Evolutionary conservation across 2,329 filamentous ascomycete genomes (phyloP).

Genomic region (Coniochaeta prunicola): DNA sequence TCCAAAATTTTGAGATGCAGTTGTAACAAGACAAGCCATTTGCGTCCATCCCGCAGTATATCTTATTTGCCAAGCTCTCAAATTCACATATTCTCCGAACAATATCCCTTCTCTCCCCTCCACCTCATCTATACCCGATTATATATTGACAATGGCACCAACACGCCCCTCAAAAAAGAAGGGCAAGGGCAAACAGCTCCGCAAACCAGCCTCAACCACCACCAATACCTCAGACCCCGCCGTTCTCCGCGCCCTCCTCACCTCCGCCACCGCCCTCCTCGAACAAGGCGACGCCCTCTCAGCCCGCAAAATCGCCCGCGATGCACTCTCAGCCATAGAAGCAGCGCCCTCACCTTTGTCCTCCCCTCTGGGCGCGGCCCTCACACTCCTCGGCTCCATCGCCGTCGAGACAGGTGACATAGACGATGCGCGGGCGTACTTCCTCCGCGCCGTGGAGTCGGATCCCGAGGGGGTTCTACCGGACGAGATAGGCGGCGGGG

Average conservation of each 20-base stretch:
- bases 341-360: constrained; percentile 34
- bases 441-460: constrained; percentile 64
- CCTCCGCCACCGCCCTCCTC: constrained; percentile 22
- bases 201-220: constrained; percentile 6
- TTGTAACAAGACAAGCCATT: not conserved
- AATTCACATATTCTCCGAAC: not conserved
- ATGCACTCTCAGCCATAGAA: constrained; percentile 18
- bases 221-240: constrained; percentile 16
- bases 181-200: constrained; percentile 9
- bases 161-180: constrained; percentile 12
- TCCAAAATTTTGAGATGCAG: not conserved
- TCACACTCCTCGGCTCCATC: constrained; percentile 76
- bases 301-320: constrained; percentile 25
- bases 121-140: not conserved
- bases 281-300: constrained; percentile 23
- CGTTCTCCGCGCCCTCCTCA: constrained; percentile 19
- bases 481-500: constrained; percentile 69
- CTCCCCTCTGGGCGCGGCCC: constrained; percentile 50
- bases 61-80: not conserved
- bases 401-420: constrained; percentile 76
- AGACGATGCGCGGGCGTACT: constrained; percentile 64
- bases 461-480: constrained; percentile 68
- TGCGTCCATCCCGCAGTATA: not conserved
- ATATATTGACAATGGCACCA: not conserved
- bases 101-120: not conserved